phyloP scores from a whole-genome alignment of 2,329 filamentous ascomycete genomes.

The Pseudogymnoascus sp. region DNA sequence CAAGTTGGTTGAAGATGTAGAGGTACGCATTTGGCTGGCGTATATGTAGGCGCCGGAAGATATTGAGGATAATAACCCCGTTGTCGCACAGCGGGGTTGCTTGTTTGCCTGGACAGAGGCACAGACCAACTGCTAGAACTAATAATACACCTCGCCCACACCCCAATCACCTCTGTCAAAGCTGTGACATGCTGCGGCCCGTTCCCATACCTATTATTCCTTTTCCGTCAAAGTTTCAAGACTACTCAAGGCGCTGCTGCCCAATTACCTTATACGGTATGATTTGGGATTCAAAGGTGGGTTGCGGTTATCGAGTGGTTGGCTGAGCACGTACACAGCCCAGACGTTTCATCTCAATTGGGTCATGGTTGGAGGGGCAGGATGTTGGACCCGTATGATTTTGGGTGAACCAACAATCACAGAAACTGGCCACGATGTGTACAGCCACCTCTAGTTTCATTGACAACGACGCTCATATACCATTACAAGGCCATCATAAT shows the following conservation, averaged over 20 bases:
- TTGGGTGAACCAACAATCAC: slow-evolving; percentile 11
- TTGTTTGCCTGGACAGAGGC: background rate
- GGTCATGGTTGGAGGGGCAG: background rate
- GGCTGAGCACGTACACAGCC: background rate
- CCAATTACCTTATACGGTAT: background rate
- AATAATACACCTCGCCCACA: background rate
- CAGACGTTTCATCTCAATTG: background rate
- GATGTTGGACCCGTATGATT: slow-evolving; percentile 11
- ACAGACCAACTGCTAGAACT: background rate
- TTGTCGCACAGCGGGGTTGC: background rate
- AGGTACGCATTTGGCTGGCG: background rate
- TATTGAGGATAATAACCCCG: background rate
- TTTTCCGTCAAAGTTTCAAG: background rate
- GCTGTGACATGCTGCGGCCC: background rate
- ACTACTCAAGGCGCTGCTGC: background rate
- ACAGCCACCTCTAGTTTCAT: slow-evolving; percentile 8
- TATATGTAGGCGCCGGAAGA: background rate
- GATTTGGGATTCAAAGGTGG: background rate
- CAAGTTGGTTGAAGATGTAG: background rate
- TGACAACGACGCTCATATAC: background rate
- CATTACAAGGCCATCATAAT: background rate
- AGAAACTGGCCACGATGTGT: background rate
- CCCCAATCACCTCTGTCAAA: background rate
- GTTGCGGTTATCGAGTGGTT: background rate
- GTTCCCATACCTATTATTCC: background rate